These are phyloP conservation scores for Rhododendron vialii DNA, from an alignment of 148 eudicot species.

Conservation along the genomic window DNA sequence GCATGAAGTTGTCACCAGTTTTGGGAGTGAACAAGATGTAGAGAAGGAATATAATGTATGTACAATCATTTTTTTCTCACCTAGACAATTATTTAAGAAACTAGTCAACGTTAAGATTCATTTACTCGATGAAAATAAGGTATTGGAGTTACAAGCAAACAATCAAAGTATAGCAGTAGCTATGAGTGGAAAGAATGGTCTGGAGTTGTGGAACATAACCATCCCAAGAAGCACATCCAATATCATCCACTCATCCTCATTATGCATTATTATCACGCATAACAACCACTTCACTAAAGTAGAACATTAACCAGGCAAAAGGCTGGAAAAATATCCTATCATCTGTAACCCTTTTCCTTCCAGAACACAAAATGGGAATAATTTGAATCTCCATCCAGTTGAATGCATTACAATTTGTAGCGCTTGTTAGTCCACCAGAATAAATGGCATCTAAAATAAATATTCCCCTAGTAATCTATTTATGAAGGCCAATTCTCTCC, in stretches of 20 bases:
- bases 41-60: neutral
- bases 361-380: neutral
- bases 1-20: neutral
- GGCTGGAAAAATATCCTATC: neutral
- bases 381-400: neutral
- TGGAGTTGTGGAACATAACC: neutral
- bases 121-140: neutral
- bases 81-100: neutral
- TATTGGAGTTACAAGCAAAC: neutral
- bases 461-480: neutral
- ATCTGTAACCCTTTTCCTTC: constrained; percentile 1
- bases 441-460: neutral
- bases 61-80: neutral
- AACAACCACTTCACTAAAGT: neutral
- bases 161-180: constrained; percentile 2
- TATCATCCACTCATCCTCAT: neutral
- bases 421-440: neutral
- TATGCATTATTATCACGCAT: neutral
- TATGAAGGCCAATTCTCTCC: neutral
- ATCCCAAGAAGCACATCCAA: neutral
- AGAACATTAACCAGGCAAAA: neutral
- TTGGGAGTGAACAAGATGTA: neutral
- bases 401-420: neutral
- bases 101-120: neutral
- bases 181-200: neutral